Evolutionary conservation across 768 basidiomycete species (phyloP).

Genomic region (Termitomyces eurrhizus): DNA sequence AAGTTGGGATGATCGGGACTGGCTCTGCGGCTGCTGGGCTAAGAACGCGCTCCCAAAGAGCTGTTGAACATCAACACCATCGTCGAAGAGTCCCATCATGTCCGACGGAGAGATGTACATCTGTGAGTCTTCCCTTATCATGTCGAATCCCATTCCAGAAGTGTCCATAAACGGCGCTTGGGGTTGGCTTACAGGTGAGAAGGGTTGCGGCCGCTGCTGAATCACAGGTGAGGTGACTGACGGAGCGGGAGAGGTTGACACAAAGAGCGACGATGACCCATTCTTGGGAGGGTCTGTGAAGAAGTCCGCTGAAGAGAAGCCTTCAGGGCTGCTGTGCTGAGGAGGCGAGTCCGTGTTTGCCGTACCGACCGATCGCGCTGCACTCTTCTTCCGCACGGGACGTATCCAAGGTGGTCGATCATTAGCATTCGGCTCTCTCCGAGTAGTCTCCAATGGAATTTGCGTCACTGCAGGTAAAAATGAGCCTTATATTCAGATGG

Average conservation of each 20-base stretch:
- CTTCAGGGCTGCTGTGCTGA: constrained; percentile 58
- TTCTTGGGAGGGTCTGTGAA: constrained; percentile 47
- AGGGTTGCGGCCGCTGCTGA: constrained; percentile 14
- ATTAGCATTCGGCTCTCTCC: constrained; percentile 42
- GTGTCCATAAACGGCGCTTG: constrained; percentile 34
- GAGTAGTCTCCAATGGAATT: constrained; percentile 76
- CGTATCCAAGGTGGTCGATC: constrained; percentile 84
- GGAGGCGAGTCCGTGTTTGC: constrained; percentile 41
- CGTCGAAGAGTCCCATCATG: constrained; percentile 60
- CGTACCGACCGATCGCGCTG: constrained; percentile 34
- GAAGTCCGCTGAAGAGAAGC: constrained; percentile 62
- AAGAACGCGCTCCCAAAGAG: constrained; percentile 27
- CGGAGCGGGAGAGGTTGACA: constrained; percentile 17
- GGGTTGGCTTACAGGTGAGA: constrained; percentile 12
- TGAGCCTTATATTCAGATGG: constrained; percentile 5
- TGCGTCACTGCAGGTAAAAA: constrained; percentile 54
- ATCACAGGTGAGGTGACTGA: constrained; percentile 2
- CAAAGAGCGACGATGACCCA: constrained; percentile 16
- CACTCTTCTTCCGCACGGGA: constrained; percentile 77
- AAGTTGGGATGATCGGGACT: constrained; percentile 3
- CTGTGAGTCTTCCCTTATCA: constrained; percentile 42
- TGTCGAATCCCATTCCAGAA: constrained; percentile 37
- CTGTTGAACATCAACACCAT: constrained; percentile 38
- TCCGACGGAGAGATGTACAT: constrained; percentile 57
- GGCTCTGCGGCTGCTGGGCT: constrained; percentile 12